Base-by-base conservation (phyloP, 192 early-diverging fungal species). In the Martensiomyces pterosporus region DNA sequence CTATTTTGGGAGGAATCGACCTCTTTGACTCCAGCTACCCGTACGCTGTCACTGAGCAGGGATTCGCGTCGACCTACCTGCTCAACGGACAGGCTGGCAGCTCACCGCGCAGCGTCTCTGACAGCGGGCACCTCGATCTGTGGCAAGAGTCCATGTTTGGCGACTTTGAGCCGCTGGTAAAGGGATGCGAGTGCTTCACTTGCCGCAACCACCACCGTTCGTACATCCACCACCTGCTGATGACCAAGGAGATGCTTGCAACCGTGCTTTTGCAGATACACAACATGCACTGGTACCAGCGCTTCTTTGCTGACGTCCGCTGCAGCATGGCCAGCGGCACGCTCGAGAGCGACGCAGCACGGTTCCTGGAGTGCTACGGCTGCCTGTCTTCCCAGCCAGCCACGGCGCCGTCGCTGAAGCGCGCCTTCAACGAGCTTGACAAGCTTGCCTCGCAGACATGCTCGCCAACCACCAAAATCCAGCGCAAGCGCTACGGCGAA, bases 191-290 rank as follows among this genome's bases (percentile, higher is more conserved):
- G 33, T 90, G 88, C 55, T 79, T 80, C 40, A 65, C 85, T 15
- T 90, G 88, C 52, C 69, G 60, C 36, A 66, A 57, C 36, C 81
- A 90, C 67, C 78, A 82, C 24, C 78, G 84, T 33, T 79, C 86
- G 7, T 90, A 88, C 52, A 68, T 88, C 39, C 81, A 87, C 60
- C 88, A 90, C 39, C 71, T 90, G 42, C 52, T 87, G 37, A 75
- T 64, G 27, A 74, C 86, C 12, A 80, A 82, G 32, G 88, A 90
- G 61, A 90, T 90, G 88, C 67, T 90, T 34, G 86, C 78, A 14
- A 78, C 78, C 0, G 84, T 90, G 14, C 64, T 90, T 24, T 65
- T 90, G 29, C 85, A 86, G 80, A 74, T 58, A 25, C 76, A 78
- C 59, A 78, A 78, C 47, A 52, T 69, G 36, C 57, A 65, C 47